A percentile compares a stretch with the other conserved stretches of the same genome.
These are phyloP conservation scores for Nothophoma quercina DNA, from an alignment of 2,329 filamentous ascomycete genomes.

Conservation along the genomic window DNA sequence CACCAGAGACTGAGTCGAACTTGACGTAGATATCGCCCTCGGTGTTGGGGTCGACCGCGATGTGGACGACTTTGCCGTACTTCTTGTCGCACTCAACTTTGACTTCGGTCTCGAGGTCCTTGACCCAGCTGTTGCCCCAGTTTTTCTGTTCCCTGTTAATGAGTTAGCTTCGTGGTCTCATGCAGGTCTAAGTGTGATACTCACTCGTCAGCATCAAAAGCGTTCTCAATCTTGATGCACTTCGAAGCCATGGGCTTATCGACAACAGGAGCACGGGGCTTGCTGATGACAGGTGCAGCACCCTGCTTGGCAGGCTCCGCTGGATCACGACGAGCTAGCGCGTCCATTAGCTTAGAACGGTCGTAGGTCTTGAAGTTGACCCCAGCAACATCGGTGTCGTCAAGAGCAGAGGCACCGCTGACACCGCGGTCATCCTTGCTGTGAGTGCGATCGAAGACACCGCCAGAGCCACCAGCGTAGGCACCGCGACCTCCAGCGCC, in stretches of 20 bases:
- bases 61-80: constrained; percentile 98
- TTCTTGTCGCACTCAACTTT: constrained; percentile 90
- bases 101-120: constrained; percentile 93
- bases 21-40: constrained; percentile 98
- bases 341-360: constrained; percentile 97
- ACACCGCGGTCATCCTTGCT: constrained; percentile 88
- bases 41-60: constrained; percentile 90
- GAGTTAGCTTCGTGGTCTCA: constrained; percentile 22
- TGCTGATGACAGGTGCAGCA: constrained; percentile 59
- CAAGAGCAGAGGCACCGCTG: constrained; percentile 89
- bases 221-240: constrained; percentile 93
- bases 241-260: constrained; percentile 85
- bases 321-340: constrained; percentile 81
- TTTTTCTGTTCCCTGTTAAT: constrained; percentile 34
- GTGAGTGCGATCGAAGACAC: constrained; percentile 87
- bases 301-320: constrained; percentile 69
- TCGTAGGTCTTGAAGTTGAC: constrained; percentile 99
- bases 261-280: constrained; percentile 80
- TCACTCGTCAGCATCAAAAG: constrained; percentile 92
- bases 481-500: constrained; percentile 87
- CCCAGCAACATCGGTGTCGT: constrained; percentile 96
- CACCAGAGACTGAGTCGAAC: constrained; percentile 93
- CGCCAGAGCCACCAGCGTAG: constrained; percentile 74
- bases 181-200: constrained; percentile 46
- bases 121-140: constrained; percentile 70